Base-by-base conservation (phyloP, 225 moss, liverwort and hornwort genomes). In the Marchantia polymorpha region DNA sequence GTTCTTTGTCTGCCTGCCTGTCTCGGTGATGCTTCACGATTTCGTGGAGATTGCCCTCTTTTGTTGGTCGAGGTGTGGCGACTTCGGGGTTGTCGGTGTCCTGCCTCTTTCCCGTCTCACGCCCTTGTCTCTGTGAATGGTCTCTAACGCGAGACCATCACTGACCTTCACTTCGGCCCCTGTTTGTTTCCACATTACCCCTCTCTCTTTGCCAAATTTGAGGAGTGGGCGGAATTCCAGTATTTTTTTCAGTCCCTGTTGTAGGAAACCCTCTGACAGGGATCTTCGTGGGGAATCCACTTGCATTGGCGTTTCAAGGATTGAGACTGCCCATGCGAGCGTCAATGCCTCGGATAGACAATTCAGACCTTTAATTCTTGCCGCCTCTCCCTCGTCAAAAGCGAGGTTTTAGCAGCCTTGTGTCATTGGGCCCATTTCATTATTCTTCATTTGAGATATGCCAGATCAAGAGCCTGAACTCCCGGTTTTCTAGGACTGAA, bases 341-440 rank as follows among this genome's bases (percentile, higher is more conserved):
- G 15, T 59, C 58, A 75, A 75, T 60, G 52, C 59, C 59, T 46
- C 7, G 16, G 27, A 30, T 17, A 2, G 59, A 46, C 31, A 75
- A 75, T 75, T 75, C 75, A 59, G 26, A 59, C 29, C 59, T 75
- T n/a, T 75, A 59, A 27, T 75, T 58, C 59, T 31, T 39, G 59
- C 10, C 29, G 58, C 58, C 27, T 6, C 53, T 55, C 27, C 23
- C 20, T 56, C 58, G 10, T 75, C 30, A n/a, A 39, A 27, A 12
- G n/a, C 29, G n/a, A 31, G 9, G 53, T 27, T 52, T 56, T 56
- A n/a, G 39, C 39, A 39, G 2, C 39, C 39, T 64, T 12, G 56
- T 3, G 19, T 19, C 19, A 12, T 13, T 56, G 19, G 56, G 56
- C 56, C 56, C 56, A 39, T 39, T 39, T 39, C 39, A 39, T 2